Evolutionary conservation across 1,139 yeast species (phyloP).

Genomic region (Debaryomyces robertsiae): DNA sequence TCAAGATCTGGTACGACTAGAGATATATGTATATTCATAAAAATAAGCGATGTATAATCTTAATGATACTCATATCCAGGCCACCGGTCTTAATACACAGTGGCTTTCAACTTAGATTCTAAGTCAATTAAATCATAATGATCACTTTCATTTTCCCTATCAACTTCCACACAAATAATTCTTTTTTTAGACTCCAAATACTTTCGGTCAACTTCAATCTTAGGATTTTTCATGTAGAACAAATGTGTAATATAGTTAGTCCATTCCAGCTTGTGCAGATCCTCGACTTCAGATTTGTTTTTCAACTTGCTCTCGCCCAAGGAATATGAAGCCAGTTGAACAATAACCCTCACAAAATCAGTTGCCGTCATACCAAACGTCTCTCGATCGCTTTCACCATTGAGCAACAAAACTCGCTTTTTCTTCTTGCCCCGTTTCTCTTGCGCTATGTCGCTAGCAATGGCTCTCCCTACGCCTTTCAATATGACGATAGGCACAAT

Average conservation of each 20-base stretch:
- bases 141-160: constrained; percentile 23
- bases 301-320: constrained; percentile 20
- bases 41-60: too few species aligned
- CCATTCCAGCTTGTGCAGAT: constrained; percentile 29
- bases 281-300: constrained; percentile 12
- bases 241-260: constrained; percentile 57
- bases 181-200: constrained; percentile 40
- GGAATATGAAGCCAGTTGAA: constrained; percentile 50
- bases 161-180: constrained; percentile 49
- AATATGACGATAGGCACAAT: constrained; percentile 74
- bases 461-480: constrained; percentile 70
- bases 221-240: constrained; percentile 49
- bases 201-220: constrained; percentile 49
- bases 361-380: constrained; percentile 66
- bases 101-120: constrained; percentile 26
- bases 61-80: too few species aligned
- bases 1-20: constrained; percentile 95
- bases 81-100: too few species aligned
- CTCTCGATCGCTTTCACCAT: constrained; percentile 77
- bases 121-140: constrained; percentile 45
- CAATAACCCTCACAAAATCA: constrained; percentile 58
- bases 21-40: constrained; percentile 5
- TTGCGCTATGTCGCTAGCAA: constrained; percentile 34
- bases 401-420: constrained; percentile 59
- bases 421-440: constrained; percentile 23